Evolutionary conservation across 495 filamentous ascomycete species (phyloP).

Genomic region (Clohesyomyces aquaticus): DNA sequence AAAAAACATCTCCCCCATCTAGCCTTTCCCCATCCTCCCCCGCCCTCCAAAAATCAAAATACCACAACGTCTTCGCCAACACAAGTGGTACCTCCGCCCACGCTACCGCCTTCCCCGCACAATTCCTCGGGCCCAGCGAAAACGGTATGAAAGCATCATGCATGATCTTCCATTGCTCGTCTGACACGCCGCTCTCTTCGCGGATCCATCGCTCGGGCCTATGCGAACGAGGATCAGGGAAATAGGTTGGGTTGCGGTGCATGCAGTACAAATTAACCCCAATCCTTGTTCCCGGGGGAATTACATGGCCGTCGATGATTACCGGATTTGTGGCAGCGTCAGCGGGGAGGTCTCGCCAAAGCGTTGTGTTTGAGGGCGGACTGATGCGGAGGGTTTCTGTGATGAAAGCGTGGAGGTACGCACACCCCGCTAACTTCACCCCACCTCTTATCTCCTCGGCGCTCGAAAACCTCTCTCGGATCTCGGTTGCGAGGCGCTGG

Average conservation of each 20-base stretch:
- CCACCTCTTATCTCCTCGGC: constrained; percentile 54
- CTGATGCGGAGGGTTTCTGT: constrained; percentile 63
- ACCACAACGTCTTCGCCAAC: constrained; percentile 27
- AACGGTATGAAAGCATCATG: constrained; percentile 34
- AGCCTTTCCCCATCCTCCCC: not conserved
- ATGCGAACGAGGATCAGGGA: constrained; percentile 43
- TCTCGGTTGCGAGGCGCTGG: constrained; percentile 52
- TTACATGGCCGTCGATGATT: constrained; percentile 28
- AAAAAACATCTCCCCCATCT: not conserved
- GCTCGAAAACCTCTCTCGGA: constrained; percentile 54
- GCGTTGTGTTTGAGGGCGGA: constrained; percentile 62
- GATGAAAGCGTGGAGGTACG: constrained; percentile 59
- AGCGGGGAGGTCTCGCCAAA: constrained; percentile 59
- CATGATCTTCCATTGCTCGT: constrained; percentile 4
- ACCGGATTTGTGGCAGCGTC: constrained; percentile 47
- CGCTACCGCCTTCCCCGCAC: constrained; percentile 34
- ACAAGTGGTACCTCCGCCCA: constrained; percentile 29
- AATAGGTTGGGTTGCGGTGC: constrained; percentile 26
- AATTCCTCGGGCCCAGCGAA: constrained; percentile 26
- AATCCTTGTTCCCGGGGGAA: constrained; percentile 16
- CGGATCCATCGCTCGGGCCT: constrained; percentile 61
- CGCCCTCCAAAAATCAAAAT: constrained; percentile 19
- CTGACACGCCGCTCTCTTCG: constrained; percentile 15
- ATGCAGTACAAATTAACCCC: constrained; percentile 20
- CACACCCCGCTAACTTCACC: constrained; percentile 52